A percentile compares a stretch with the other conserved stretches of the same genome.
Evolutionary conservation across 306 rosid genomes (phyloP).

Genomic region (Canavalia gladiata): DNA sequence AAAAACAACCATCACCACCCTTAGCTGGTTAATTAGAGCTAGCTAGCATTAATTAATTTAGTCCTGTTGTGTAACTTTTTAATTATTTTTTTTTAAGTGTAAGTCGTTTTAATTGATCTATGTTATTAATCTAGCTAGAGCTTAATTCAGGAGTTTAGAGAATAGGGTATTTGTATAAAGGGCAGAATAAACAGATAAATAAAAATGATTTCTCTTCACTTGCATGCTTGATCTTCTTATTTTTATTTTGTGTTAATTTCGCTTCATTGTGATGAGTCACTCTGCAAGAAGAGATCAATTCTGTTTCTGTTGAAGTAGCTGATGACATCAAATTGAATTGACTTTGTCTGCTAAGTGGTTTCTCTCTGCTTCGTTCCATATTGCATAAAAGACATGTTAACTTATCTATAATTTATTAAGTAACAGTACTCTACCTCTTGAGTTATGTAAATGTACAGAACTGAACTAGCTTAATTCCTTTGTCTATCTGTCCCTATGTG

Average conservation of each 20-base stretch:
- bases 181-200: slow-evolving; percentile 34
- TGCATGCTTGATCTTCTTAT: slow-evolving; percentile 26
- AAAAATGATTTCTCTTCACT: slow-evolving; percentile 11
- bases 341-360: slow-evolving; percentile 11
- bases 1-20: not conserved
- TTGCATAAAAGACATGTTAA: slow-evolving; percentile 18
- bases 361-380: slow-evolving; percentile 35
- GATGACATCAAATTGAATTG: slow-evolving; percentile 15
- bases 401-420: not conserved
- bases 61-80: slow-evolving; percentile 32
- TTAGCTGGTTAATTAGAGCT: slow-evolving; percentile 20
- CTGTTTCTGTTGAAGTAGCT: not conserved
- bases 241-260: not conserved
- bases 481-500: not conserved
- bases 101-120: slow-evolving; percentile 11
- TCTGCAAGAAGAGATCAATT: slow-evolving; percentile 15
- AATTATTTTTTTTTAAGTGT: slow-evolving; percentile 4
- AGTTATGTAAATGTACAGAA: slow-evolving; percentile 7
- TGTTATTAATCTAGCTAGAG: slow-evolving; percentile 49
- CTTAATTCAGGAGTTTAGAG: slow-evolving; percentile 38
- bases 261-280: slow-evolving; percentile 1
- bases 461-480: slow-evolving; percentile 7
- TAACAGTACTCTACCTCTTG: not conserved
- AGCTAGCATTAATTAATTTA: not conserved
- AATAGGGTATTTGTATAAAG: slow-evolving; percentile 50